Evolutionary conservation across 371 early-diverging fungal species (phyloP).

Genomic region (Mucor indicus): DNA sequence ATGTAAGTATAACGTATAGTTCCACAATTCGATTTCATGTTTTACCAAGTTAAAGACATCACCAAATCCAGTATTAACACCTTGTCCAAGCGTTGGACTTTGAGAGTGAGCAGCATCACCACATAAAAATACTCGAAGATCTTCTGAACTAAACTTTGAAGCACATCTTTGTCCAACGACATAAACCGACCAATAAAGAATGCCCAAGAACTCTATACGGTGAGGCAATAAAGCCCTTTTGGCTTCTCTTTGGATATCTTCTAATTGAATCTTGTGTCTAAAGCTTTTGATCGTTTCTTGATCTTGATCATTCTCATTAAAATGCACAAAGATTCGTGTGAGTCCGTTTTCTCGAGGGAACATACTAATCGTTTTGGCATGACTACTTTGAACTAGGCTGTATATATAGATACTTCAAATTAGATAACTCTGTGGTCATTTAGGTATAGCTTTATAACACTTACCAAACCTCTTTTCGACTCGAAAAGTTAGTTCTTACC

Average conservation of each 20-base stretch:
- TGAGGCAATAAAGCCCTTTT: conserved; percentile 42
- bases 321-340: conserved; percentile 46
- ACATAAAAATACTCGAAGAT: conserved; percentile 34
- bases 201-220: conserved; percentile 44
- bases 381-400: conserved; percentile 36
- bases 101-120: conserved; percentile 50
- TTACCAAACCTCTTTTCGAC: conserved; percentile 45
- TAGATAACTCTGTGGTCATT: background rate
- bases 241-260: conserved; percentile 47
- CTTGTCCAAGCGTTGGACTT: conserved; percentile 45
- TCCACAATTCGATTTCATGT: background rate
- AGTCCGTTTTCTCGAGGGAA: conserved; percentile 45
- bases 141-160: conserved; percentile 25
- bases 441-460: background rate
- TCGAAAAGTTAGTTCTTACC: conserved; percentile 39
- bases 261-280: conserved; percentile 44
- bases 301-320: conserved; percentile 36
- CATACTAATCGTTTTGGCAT: conserved; percentile 36
- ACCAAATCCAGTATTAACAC: conserved; percentile 45
- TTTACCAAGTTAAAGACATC: conserved; percentile 43
- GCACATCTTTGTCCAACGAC: conserved; percentile 46
- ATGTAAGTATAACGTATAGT: background rate
- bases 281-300: conserved; percentile 36
- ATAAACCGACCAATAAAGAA: conserved; percentile 45
- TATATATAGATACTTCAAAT: conserved; percentile 27